Base-by-base conservation (phyloP, 2,329 filamentous ascomycete genomes). In the Pseudohalonectria lignicola region DNA sequence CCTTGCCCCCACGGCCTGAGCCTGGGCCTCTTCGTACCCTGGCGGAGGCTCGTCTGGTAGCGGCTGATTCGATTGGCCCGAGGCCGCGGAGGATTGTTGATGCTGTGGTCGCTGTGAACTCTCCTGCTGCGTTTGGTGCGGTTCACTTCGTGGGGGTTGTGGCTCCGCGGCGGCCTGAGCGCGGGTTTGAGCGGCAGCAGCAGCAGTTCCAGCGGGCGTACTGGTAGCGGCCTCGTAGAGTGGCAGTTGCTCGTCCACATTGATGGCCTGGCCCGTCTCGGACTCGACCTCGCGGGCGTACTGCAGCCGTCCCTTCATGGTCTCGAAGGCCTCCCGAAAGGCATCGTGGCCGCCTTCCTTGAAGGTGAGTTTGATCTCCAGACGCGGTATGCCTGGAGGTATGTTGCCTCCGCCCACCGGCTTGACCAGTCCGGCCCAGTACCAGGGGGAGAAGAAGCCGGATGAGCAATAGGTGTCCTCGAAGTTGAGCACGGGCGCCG, bases 281-380 rank as follows among this genome's bases (percentile, higher is more conserved):
- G 79, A 63, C 23, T 80, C 79, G 41, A 83, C 71, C 40, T 92
- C 84, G 28, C 87, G 76, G 7, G 80, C 86, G 50, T 95, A 86
- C 46, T 82, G 74, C 40, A 94, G 63, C 6, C 86, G 74, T 53
- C 94, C 88, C 54, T 86, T 87, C 46, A 95, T 78, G 40, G 82
- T 71, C 50, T 93, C 86, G 53, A 88, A 94, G 37, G 76, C 76
- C 36, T 76, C 74, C 50, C 88, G 81, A 53, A 94, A 96, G 49
- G 94, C 87, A 56, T 83, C 92, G 41, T 88, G 88, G n/a, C 90
- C 90, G 31, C 90, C 90, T 45, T 96, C 88, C 54, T 87, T 88
- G 67, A 96, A 96, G 17, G 81, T 87, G 50, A 95, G 71, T 55
- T 84, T 87, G 47, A 94, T 60, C 51, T 92, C 86, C 31, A 94